These are phyloP conservation scores for Tuber borchii DNA, from an alignment of 495 filamentous ascomycete genomes.

Conservation along the genomic window DNA sequence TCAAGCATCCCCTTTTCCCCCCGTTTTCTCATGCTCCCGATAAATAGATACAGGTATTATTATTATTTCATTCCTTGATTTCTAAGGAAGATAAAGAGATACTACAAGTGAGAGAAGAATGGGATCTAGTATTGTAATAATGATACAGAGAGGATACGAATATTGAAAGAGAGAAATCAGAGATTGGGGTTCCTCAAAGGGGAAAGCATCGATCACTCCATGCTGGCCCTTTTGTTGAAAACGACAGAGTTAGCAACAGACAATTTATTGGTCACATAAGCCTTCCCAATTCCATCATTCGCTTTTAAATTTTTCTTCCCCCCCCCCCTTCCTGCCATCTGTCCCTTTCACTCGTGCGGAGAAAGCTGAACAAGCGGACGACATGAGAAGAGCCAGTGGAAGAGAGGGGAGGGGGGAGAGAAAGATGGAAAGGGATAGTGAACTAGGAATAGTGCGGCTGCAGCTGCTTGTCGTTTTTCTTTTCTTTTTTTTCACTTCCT, in stretches of 20 bases:
- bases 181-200: not conserved
- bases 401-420: constrained; percentile 21
- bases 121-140: not conserved
- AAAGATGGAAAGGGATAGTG: constrained; percentile 10
- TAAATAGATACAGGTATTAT: constrained; percentile 2
- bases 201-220: not conserved
- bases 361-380: constrained; percentile 29
- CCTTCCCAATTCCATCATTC: not conserved
- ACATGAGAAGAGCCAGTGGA: constrained; percentile 15
- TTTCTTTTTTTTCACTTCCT: not conserved
- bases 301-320: not conserved
- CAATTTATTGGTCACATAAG: constrained; percentile 1
- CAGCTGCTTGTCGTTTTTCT: constrained; percentile 7
- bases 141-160: not conserved
- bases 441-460: constrained; percentile 24
- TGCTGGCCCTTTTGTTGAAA: not conserved
- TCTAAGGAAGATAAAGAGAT: not conserved
- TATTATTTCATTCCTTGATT: not conserved
- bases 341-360: constrained; percentile 26
- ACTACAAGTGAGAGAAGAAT: not conserved
- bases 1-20: constrained; percentile 30
- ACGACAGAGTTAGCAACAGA: not conserved
- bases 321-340: constrained; percentile 27
- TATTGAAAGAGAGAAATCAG: not conserved
- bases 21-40: not conserved